phyloP scores from a whole-genome alignment of 2,329 filamentous ascomycete genomes.

The Beauveria bassiana region DNA sequence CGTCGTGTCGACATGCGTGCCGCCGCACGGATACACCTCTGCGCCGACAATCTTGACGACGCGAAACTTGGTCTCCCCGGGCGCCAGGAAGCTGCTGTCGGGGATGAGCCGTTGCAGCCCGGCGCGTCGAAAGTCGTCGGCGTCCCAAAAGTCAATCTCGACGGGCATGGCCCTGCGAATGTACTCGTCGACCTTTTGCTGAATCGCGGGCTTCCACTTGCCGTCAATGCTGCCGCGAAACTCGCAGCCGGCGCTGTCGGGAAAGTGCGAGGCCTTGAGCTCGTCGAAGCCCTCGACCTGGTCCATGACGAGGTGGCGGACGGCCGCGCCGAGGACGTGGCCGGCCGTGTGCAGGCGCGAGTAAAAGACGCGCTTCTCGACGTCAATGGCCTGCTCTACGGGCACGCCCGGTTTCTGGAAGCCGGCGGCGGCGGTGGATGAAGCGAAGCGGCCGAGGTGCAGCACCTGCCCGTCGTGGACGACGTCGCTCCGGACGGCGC shows the following conservation, averaged over 20 bases:
- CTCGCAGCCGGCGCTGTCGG: slow-evolving; percentile 58
- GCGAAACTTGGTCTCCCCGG: slow-evolving; percentile 48
- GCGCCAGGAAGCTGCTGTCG: slow-evolving; percentile 34
- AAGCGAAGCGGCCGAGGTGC: slow-evolving; percentile 55
- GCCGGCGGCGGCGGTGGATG: slow-evolving; percentile 7
- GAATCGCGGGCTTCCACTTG: slow-evolving; percentile 54
- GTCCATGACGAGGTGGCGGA: slow-evolving; percentile 48
- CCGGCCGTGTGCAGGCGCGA: slow-evolving; percentile 67
- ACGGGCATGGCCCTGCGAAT: slow-evolving; percentile 49
- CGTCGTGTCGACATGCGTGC: slow-evolving; percentile 61
- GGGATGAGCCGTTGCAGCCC: slow-evolving; percentile 50
- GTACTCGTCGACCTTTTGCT: slow-evolving; percentile 52
- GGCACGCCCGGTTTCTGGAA: slow-evolving; percentile 33
- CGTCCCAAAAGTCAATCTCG: slow-evolving; percentile 60
- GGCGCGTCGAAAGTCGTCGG: slow-evolving; percentile 48
- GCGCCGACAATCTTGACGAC: slow-evolving; percentile 62
- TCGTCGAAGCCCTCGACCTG: slow-evolving; percentile 51
- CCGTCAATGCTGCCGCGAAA: slow-evolving; percentile 61
- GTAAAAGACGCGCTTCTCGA: slow-evolving; percentile 51
- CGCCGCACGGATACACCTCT: slow-evolving; percentile 67
- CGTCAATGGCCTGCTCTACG: slow-evolving; percentile 52
- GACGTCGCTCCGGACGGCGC: slow-evolving; percentile 47
- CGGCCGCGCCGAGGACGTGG: slow-evolving; percentile 62
- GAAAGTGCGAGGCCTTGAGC: slow-evolving; percentile 65
- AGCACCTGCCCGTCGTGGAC: slow-evolving; percentile 48